phyloP scores from a whole-genome alignment of 2,329 filamentous ascomycete genomes.

The Neonectria faginata region DNA sequence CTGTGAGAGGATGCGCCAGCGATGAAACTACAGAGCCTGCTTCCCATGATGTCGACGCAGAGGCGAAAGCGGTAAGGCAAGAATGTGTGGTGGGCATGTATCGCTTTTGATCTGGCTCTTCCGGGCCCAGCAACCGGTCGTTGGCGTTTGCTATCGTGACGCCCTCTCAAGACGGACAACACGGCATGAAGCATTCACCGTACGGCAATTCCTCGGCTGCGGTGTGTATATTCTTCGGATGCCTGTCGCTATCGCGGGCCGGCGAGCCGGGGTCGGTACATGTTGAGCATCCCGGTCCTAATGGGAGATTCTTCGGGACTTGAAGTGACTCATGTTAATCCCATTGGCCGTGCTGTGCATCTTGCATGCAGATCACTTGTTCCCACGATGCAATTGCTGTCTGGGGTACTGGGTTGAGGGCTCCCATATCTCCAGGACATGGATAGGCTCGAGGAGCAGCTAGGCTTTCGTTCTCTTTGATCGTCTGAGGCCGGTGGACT shows the following conservation, averaged over 20 bases:
- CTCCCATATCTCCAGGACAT: not conserved
- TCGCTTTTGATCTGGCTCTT: conserved; percentile 23
- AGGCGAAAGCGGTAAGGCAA: conserved; percentile 8
- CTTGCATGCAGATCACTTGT: conserved; percentile 8
- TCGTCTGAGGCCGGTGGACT: conserved; percentile 36
- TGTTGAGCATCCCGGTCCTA: conserved; percentile 7
- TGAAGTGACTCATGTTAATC: conserved; percentile 9
- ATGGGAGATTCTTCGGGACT: conserved; percentile 13
- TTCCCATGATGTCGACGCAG: conserved; percentile 19
- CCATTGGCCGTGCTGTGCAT: conserved; percentile 13
- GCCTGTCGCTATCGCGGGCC: conserved; percentile 40
- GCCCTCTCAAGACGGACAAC: conserved; percentile 13
- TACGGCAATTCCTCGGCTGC: conserved; percentile 43
- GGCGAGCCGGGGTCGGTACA: conserved; percentile 31
- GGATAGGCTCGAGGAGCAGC: conserved; percentile 4
- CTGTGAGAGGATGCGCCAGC: not conserved
- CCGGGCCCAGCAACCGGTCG: conserved; percentile 21
- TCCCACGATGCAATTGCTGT: not conserved
- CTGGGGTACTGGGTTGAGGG: conserved; percentile 3
- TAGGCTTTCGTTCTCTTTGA: conserved; percentile 43
- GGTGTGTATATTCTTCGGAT: conserved; percentile 42
- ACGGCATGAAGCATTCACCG: conserved; percentile 17
- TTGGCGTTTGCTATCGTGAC: conserved; percentile 29
- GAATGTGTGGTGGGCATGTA: conserved; percentile 17
- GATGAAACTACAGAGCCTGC: not conserved